Conservation (phyloP, 305 asterid genomes). For the Plantago rigida region DNA sequence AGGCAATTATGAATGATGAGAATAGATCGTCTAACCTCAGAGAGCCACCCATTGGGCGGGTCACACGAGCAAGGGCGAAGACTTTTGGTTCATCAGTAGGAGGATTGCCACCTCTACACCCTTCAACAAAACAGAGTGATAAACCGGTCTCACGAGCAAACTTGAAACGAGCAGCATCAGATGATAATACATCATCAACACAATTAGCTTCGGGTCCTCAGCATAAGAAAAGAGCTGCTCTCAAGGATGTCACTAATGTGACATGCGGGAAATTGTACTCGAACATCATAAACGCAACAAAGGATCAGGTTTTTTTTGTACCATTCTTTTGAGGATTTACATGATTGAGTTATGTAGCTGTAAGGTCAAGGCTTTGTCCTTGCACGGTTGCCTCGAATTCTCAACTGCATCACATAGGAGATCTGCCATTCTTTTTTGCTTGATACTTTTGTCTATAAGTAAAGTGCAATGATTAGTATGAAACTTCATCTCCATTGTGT, state of each 20-base stretch:
- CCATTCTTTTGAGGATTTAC: slow-evolving; percentile 9
- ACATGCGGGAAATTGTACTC: slow-evolving; percentile 37
- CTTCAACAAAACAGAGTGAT: slow-evolving; percentile 42
- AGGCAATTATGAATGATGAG: slow-evolving; percentile 50
- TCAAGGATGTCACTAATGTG: slow-evolving; percentile 69
- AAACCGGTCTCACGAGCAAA: slow-evolving; percentile 37
- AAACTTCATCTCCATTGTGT: slow-evolving; percentile 7
- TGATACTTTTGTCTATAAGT: background rate
- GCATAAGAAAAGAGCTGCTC: slow-evolving; percentile 61
- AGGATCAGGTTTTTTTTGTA: slow-evolving; percentile 37
- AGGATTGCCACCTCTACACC: slow-evolving; percentile 63
- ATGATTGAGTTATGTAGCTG: slow-evolving; percentile 11
- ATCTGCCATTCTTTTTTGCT: background rate
- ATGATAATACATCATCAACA: slow-evolving; percentile 29
- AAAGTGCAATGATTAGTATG: slow-evolving; percentile 6
- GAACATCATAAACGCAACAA: slow-evolving; percentile 41
- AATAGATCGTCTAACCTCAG: slow-evolving; percentile 37
- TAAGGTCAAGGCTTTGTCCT: background rate
- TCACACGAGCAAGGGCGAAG: slow-evolving; percentile 77
- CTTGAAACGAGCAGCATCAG: slow-evolving; percentile 52
- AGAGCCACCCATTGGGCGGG: slow-evolving; percentile 41
- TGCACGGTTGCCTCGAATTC: slow-evolving; percentile 1
- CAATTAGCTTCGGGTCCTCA: slow-evolving; percentile 32
- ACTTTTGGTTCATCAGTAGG: slow-evolving; percentile 38
- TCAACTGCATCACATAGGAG: background rate